These are phyloP conservation scores for Coniochaeta prunicola DNA, from an alignment of 2,329 filamentous ascomycete species.

Conservation along the genomic window DNA sequence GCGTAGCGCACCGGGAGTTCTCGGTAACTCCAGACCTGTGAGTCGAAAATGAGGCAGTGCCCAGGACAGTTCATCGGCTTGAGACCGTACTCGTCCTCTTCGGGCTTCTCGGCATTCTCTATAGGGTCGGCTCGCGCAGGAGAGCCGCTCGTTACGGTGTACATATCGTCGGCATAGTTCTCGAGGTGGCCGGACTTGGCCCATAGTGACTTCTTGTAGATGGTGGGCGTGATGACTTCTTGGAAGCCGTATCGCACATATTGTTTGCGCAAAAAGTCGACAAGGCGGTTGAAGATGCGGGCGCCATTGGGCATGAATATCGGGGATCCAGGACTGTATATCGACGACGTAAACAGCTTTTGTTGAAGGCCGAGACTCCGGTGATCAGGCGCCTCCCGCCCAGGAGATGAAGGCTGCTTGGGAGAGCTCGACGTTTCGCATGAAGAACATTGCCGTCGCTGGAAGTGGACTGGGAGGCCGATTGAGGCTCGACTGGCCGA, in stretches of 20 bases:
- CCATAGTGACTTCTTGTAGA: constrained; percentile 87
- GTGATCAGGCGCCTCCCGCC: constrained; percentile 41
- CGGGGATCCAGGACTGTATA: constrained; percentile 78
- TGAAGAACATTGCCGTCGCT: constrained; percentile 20
- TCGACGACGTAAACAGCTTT: constrained; percentile 70
- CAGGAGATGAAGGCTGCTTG: constrained; percentile 8
- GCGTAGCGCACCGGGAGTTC: constrained; percentile 79
- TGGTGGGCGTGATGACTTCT: constrained; percentile 83
- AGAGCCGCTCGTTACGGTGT: constrained; percentile 60
- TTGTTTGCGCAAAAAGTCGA: constrained; percentile 74
- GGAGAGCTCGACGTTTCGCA: constrained; percentile 14
- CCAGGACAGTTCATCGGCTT: constrained; percentile 95
- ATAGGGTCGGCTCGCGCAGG: constrained; percentile 26
- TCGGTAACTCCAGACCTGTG: constrained; percentile 65
- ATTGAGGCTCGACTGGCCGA: neutral
- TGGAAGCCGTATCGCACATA: constrained; percentile 81
- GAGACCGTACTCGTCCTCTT: constrained; percentile 68
- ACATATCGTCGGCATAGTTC: constrained; percentile 91
- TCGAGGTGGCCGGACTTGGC: constrained; percentile 79
- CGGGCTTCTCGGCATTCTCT: constrained; percentile 37
- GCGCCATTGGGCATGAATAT: constrained; percentile 78
- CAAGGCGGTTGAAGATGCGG: constrained; percentile 75
- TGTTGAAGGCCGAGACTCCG: constrained; percentile 56
- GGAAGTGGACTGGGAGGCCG: neutral
- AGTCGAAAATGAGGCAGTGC: constrained; percentile 77